phyloP scores from a whole-genome alignment of 768 basidiomycete genomes.

The Auricularia cornea region DNA sequence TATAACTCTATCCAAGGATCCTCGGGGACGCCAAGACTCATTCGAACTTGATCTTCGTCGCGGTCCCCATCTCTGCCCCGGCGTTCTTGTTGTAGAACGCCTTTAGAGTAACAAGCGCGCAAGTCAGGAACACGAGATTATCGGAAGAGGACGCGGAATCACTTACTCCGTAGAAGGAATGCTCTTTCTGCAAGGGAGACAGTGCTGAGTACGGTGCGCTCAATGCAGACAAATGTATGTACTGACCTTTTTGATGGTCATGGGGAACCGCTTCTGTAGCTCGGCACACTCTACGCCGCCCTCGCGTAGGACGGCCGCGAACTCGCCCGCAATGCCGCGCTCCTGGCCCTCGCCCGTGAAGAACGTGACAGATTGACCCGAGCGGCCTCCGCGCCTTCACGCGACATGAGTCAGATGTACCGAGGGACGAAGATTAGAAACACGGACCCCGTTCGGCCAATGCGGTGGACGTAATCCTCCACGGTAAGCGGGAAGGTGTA shows the following conservation, averaged over 20 bases:
- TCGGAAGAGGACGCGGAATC: background rate
- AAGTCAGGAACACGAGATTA: background rate
- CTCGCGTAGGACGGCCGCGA: conserved; percentile 84
- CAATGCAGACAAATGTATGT: conserved; percentile 52
- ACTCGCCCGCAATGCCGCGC: conserved; percentile 79
- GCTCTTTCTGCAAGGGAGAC: background rate
- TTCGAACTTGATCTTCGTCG: conserved; percentile 74
- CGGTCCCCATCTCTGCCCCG: conserved; percentile 47
- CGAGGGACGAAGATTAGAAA: conserved; percentile 20
- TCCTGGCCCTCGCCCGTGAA: conserved; percentile 92
- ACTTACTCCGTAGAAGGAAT: conserved; percentile 1
- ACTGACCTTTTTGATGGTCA: conserved; percentile 97
- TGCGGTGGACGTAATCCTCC: conserved; percentile 87
- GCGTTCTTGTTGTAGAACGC: conserved; percentile 60
- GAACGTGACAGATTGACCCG: conserved; percentile 73
- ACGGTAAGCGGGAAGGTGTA: conserved; percentile 97
- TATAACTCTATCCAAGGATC: background rate
- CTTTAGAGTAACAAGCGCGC: background rate
- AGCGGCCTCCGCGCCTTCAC: background rate
- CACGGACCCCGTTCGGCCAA: conserved; percentile 71
- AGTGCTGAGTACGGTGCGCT: background rate
- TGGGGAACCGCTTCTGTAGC: conserved; percentile 78
- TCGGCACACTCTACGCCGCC: conserved; percentile 69
- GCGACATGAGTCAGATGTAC: conserved; percentile 5
- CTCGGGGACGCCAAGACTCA: background rate